phyloP scores from a whole-genome alignment of 2,329 filamentous ascomycete genomes.

The Beauveria medogensis region DNA sequence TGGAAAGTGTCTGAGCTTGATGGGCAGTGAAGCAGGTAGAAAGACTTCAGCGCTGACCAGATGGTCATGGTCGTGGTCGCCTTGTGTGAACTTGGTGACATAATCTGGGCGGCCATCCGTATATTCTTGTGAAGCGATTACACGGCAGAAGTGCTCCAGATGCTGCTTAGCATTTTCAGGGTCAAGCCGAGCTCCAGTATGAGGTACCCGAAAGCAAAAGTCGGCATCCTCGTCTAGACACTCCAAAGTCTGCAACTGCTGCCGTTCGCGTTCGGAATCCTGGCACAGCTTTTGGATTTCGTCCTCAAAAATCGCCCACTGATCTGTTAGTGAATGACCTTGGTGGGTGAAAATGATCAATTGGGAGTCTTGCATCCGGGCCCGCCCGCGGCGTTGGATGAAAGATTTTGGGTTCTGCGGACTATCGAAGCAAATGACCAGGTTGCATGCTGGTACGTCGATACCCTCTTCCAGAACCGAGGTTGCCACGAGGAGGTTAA shows the following conservation, averaged over 20 bases:
- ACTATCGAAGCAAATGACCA: constrained; percentile 50
- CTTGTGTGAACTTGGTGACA: constrained; percentile 35
- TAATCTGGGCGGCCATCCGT: constrained; percentile 63
- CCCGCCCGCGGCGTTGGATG: constrained; percentile 48
- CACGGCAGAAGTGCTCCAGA: constrained; percentile 72
- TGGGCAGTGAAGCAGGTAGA: constrained; percentile 63
- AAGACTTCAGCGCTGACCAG: constrained; percentile 52
- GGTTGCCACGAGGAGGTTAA: constrained; percentile 54
- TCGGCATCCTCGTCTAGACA: constrained; percentile 23
- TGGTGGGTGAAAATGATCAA: constrained; percentile 39
- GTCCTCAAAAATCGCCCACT: constrained; percentile 61
- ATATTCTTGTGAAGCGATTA: constrained; percentile 49
- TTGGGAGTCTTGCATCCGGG: constrained; percentile 41
- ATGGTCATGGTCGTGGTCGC: constrained; percentile 17
- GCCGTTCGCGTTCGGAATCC: constrained; percentile 48
- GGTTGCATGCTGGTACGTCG: constrained; percentile 56
- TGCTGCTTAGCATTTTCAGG: constrained; percentile 68
- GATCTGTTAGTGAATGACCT: constrained; percentile 21
- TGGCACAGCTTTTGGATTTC: constrained; percentile 66
- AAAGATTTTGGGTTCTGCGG: constrained; percentile 46
- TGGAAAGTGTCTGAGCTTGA: constrained; percentile 19
- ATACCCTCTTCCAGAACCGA: constrained; percentile 61
- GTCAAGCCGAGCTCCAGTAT: constrained; percentile 57
- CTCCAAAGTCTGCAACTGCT: constrained; percentile 40
- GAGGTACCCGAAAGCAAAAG: constrained; percentile 27